Base-by-base conservation (phyloP, 31 red algal genomes). In the Odonthalia washingtoniensis region DNA sequence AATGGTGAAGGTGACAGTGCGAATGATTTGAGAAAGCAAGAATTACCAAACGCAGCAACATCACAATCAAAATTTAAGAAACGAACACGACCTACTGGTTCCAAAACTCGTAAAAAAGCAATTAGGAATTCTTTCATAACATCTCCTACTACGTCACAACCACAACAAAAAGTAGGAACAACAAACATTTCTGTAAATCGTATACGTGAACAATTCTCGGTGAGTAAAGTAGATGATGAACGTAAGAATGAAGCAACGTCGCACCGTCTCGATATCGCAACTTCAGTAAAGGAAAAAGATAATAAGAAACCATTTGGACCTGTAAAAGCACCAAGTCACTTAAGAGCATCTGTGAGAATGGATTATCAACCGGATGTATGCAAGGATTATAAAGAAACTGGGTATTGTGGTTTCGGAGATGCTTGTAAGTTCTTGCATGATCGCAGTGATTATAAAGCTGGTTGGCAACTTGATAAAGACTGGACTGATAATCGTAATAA, bases 381-480 rank as follows among this genome's bases (percentile, higher is more conserved):
- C 53, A 98, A 94, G 73, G 95, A 98, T 74, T 98, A 94, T 74
- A 94, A 94, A 67, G 95, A 98, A 73, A 98, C 95, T 21, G 95
- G 95, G 3, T 94, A 85, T 90, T 98, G 95, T 65, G 89, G 89
- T 17, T 98, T 94, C 80, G 95, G 95, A 4, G 91, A 98, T 53
- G 79, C 95, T 40, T 98, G 95, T 89, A 98, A 98, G 89, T 98
- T 98, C 60, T 39, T 94, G 38, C 95, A 98, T 78, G 92, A 94
- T 42, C 77, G 95, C 40, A 91, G 90, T 81, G 91, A 94, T 80
- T 89, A 84, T 34, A 88, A 84, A 65, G 83, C 88, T 12, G 90
- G 95, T 9, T 97, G 95, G 95, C 72, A 97, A 69, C 69, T 97
- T 42, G 89, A 97, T 24, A 37, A 76, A 72, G 95, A 94, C 46